These are phyloP conservation scores for Eucalyptus globulus DNA, from an alignment of 345 rosid genomes.

Conservation along the genomic window DNA sequence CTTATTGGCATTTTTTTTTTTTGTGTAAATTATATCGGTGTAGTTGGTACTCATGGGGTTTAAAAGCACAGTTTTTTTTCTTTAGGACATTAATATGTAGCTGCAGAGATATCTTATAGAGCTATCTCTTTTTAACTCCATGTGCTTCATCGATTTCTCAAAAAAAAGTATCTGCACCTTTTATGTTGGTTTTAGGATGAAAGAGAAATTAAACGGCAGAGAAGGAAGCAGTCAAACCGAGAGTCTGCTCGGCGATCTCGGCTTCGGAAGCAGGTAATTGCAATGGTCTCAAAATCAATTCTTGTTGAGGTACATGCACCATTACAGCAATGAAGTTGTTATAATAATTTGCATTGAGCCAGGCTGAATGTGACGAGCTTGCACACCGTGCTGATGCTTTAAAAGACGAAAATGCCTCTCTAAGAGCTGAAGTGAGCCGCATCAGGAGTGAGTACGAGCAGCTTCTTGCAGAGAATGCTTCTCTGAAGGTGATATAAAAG, in stretches of 20 bases:
- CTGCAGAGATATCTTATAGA: not conserved
- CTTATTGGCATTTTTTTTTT: not conserved
- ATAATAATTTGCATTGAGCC: slow-evolving; percentile 6
- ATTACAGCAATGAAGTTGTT: not conserved
- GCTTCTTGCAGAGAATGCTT: slow-evolving; percentile 62
- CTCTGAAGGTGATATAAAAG: slow-evolving; percentile 55
- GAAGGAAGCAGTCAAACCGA: slow-evolving; percentile 96
- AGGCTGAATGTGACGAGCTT: slow-evolving; percentile 99
- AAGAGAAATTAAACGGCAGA: slow-evolving; percentile 87
- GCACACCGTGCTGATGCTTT: slow-evolving; percentile 77
- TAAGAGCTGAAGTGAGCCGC: slow-evolving; percentile 71
- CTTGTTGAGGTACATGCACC: not conserved
- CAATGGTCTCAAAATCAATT: not conserved
- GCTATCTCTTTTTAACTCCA: not conserved
- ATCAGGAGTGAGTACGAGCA: slow-evolving; percentile 72
- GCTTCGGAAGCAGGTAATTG: slow-evolving; percentile 88
- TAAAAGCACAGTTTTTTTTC: not conserved
- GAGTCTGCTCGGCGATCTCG: slow-evolving; percentile 98
- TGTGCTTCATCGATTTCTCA: not conserved
- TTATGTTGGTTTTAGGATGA: slow-evolving; percentile 51
- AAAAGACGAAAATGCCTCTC: slow-evolving; percentile 77
- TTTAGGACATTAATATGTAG: not conserved
- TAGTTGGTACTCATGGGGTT: not conserved
- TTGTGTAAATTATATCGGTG: not conserved
- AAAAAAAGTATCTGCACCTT: not conserved